These are phyloP conservation scores for Parmelia sp. DNA, from an alignment of 495 filamentous ascomycete genomes.

Conservation along the genomic window DNA sequence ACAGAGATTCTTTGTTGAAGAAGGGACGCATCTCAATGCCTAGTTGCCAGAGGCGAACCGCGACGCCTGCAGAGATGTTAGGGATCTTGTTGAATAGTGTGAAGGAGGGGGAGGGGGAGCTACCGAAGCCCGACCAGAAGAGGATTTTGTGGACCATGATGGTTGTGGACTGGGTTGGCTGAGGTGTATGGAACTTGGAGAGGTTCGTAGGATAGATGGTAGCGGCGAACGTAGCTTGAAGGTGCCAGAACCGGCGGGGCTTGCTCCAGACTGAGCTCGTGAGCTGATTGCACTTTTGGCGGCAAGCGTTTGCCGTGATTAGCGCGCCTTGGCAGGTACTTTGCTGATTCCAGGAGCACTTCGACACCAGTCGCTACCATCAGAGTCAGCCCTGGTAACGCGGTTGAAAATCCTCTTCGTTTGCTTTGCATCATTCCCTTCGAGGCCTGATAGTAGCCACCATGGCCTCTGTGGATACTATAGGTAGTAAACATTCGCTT, in stretches of 20 bases:
- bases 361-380: too few relatives aligned
- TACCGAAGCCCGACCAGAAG: conserved; percentile 98
- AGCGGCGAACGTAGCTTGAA: neutral
- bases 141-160: conserved; percentile 66
- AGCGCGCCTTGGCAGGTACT: neutral
- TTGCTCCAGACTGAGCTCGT: neutral
- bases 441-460: conserved; percentile 16
- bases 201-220: neutral
- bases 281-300: neutral
- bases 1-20: conserved; percentile 68
- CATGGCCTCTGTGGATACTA: conserved; percentile 42
- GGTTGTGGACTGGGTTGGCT: conserved; percentile 20
- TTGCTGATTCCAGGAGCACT: neutral
- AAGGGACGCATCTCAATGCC: conserved; percentile 97
- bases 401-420: neutral
- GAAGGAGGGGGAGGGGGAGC: conserved; percentile 28
- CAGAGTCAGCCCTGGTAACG: too few relatives aligned
- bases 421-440: neutral
- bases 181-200: neutral
- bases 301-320: neutral
- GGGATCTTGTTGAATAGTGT: neutral
- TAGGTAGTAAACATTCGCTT: conserved; percentile 19
- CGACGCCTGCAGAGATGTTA: conserved; percentile 56
- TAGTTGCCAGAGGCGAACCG: conserved; percentile 88
- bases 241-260: neutral